These are phyloP conservation scores for Colletotrichum caudatum DNA, from an alignment of 2,329 filamentous ascomycete species.

Conservation along the genomic window DNA sequence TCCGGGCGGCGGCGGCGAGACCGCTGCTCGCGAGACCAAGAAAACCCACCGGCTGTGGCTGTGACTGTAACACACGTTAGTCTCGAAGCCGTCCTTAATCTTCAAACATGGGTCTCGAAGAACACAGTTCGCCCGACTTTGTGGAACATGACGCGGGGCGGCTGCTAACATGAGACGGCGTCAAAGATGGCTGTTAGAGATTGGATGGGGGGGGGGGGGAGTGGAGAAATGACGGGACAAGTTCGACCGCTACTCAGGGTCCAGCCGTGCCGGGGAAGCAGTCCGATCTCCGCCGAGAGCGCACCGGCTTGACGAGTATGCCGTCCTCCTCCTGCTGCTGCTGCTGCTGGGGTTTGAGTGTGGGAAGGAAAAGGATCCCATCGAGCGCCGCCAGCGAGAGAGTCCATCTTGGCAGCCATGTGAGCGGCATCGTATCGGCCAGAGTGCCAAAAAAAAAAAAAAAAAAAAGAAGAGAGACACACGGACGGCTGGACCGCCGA, in stretches of 20 bases:
- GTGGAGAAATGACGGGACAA: slow-evolving; percentile 21
- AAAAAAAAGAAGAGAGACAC: too few relatives aligned
- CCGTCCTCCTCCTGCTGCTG: neutral
- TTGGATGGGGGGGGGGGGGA: slow-evolving; percentile 23
- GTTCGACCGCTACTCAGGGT: slow-evolving; percentile 33
- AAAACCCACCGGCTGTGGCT: too few relatives aligned
- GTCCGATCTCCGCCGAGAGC: slow-evolving; percentile 4
- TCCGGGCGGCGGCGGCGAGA: neutral
- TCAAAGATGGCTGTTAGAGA: slow-evolving; percentile 20
- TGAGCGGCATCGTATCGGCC: neutral
- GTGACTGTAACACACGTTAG: neutral
- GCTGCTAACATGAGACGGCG: slow-evolving; percentile 35
- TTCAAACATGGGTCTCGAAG: neutral
- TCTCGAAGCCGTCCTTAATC: neutral
- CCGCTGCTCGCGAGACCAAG: neutral
- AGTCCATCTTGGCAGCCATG: neutral
- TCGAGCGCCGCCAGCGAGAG: neutral
- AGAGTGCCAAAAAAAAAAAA: neutral
- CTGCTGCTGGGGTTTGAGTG: neutral
- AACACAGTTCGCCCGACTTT: slow-evolving; percentile 29
- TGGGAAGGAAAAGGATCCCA: neutral
- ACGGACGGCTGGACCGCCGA: neutral
- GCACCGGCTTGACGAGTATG: slow-evolving; percentile 1
- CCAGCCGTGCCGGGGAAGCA: slow-evolving; percentile 36
- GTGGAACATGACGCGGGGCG: slow-evolving; percentile 18